Evolutionary conservation across 768 basidiomycete genomes (phyloP).

Genomic region (Lactarius sp.): DNA sequence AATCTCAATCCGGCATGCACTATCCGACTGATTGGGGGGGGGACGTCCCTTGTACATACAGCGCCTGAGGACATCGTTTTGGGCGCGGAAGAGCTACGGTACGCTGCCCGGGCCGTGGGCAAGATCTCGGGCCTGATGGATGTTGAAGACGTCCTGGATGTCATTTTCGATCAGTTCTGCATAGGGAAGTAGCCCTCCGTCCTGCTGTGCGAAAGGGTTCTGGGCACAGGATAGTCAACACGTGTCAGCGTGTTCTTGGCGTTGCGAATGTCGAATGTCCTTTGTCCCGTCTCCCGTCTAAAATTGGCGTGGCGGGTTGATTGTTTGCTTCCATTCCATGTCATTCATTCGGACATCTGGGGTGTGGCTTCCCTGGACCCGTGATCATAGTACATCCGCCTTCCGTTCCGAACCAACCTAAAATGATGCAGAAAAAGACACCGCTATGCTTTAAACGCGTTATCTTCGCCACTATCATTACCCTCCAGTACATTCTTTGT

Average conservation of each 20-base stretch:
- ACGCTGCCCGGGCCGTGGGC: conserved; percentile 80
- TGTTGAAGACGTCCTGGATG: conserved; percentile 78
- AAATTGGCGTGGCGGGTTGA: not conserved
- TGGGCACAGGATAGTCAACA: not conserved
- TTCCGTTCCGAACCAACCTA: not conserved
- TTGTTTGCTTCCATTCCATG: conserved; percentile 1
- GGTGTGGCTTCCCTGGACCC: not conserved
- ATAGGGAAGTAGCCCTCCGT: conserved; percentile 17
- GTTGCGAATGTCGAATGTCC: not conserved
- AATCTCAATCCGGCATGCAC: not conserved
- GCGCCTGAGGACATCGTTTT: conserved; percentile 69
- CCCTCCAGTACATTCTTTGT: not conserved
- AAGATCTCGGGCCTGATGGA: conserved; percentile 77
- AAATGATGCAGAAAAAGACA: not conserved
- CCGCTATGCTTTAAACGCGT: not conserved
- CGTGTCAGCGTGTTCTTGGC: not conserved
- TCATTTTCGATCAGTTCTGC: conserved; percentile 82
- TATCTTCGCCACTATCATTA: not conserved
- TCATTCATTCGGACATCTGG: conserved; percentile 1
- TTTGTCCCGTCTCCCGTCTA: not conserved
- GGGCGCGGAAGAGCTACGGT: conserved; percentile 83
- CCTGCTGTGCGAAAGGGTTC: not conserved
- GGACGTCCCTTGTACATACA: conserved; percentile 29
- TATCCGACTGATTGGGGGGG: not conserved
- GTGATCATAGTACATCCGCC: not conserved